Conservation (phyloP, 2,329 filamentous ascomycete species). For the Sporothrix luriei region DNA sequence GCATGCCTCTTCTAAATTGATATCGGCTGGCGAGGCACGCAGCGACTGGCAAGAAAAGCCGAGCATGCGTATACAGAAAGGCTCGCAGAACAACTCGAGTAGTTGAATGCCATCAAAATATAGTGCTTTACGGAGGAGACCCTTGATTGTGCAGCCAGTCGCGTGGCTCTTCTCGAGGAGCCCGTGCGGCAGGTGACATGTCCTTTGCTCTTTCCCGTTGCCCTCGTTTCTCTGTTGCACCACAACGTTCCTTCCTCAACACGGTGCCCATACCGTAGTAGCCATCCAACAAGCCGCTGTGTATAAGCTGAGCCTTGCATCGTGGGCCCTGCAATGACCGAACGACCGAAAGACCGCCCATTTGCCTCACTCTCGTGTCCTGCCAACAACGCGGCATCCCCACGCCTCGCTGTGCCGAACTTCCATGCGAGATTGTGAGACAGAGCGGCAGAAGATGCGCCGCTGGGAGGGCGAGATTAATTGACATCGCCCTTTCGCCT, state of each 20-base stretch:
- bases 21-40: neutral
- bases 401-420: conserved; percentile 21
- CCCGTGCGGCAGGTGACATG: neutral
- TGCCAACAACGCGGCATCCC: neutral
- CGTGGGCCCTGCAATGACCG: neutral
- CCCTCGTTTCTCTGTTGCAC: neutral
- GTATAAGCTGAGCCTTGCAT: neutral
- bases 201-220: neutral
- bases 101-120: neutral
- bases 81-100: neutral
- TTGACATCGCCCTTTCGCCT: conserved; percentile 3
- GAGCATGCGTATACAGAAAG: conserved; percentile 1
- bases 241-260: neutral
- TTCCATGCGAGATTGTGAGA: conserved; percentile 23
- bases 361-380: neutral
- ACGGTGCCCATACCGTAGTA: too few species aligned
- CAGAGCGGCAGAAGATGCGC: conserved; percentile 19
- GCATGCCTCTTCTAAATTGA: neutral
- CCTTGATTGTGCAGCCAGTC: neutral
- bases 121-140: neutral
- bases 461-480: conserved; percentile 20
- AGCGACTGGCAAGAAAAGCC: conserved; percentile 25
- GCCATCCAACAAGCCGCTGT: neutral
- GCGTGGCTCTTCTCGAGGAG: neutral
- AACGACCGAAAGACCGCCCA: too few species aligned